A percentile compares a stretch with the other conserved stretches of the same genome.
These are phyloP conservation scores for Pseudozyma pruni DNA, from an alignment of 1,284 basidiomycete genomes.

Conservation along the genomic window DNA sequence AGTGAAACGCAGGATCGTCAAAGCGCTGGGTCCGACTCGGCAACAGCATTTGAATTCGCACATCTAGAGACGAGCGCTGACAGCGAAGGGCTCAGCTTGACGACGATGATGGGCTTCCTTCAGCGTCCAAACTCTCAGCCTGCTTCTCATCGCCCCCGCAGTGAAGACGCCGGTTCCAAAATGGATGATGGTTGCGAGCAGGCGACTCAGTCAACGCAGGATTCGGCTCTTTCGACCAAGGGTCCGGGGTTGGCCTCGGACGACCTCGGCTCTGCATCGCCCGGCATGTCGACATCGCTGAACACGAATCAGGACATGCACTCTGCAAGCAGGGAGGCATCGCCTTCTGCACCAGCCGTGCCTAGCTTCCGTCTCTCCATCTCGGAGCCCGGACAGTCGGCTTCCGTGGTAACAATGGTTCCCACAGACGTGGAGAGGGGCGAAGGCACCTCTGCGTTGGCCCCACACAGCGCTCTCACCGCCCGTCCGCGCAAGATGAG, in stretches of 20 bases:
- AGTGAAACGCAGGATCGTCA: conserved; percentile 1
- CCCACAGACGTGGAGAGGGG: background rate
- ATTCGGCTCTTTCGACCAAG: background rate
- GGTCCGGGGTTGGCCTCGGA: too few relatives aligned
- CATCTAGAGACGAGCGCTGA: conserved; percentile 18
- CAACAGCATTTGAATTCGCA: conserved; percentile 28
- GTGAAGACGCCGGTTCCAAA: background rate
- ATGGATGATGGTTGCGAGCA: conserved; percentile 1
- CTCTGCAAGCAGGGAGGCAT: too few relatives aligned
- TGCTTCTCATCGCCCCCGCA: background rate
- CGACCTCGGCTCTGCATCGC: too few relatives aligned
- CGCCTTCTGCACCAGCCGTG: conserved; percentile 7
- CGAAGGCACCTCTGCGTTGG: background rate
- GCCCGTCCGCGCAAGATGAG: conserved; percentile 32
- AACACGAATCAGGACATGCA: too few relatives aligned
- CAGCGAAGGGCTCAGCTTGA: conserved; percentile 28
- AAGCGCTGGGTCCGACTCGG: conserved; percentile 16
- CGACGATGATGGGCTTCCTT: conserved; percentile 45
- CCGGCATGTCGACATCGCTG: too few relatives aligned
- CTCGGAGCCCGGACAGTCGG: conserved; percentile 16
- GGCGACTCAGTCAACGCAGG: background rate
- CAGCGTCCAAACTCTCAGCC: conserved; percentile 22
- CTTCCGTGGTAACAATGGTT: background rate
- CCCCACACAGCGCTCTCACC: background rate
- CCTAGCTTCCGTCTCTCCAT: conserved; percentile 34